These are phyloP conservation scores for Aspergillus cejpii DNA, from an alignment of 2,329 filamentous ascomycete species.

Conservation along the genomic window DNA sequence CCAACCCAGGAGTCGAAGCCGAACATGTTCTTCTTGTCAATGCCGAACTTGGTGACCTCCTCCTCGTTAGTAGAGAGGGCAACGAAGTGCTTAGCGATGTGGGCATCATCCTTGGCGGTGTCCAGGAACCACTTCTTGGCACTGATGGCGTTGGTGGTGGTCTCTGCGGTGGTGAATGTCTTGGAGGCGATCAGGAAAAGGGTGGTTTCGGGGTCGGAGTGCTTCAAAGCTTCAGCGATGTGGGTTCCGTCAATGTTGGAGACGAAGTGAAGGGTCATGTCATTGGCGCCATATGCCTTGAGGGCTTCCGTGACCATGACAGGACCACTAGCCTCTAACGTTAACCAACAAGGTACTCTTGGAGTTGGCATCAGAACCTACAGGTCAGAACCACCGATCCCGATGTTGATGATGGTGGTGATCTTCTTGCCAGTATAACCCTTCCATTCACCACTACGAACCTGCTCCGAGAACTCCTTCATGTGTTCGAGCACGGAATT, in stretches of 20 bases:
- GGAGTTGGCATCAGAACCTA: slow-evolving; percentile 46
- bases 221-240: slow-evolving; percentile 82
- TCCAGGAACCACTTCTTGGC: slow-evolving; percentile 96
- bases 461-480: slow-evolving; percentile 95
- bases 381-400: slow-evolving; percentile 97
- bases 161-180: slow-evolving; percentile 99
- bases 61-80: slow-evolving; percentile 91
- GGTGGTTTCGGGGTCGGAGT: slow-evolving; percentile 93
- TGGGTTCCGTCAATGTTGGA: slow-evolving; percentile 99
- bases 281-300: slow-evolving; percentile 82
- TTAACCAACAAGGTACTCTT: background rate
- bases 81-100: slow-evolving; percentile 97
- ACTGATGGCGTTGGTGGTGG: slow-evolving; percentile 91
- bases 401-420: slow-evolving; percentile 92
- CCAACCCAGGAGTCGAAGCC: slow-evolving; percentile 98
- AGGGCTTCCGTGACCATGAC: slow-evolving; percentile 99
- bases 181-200: slow-evolving; percentile 98
- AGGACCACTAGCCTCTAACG: slow-evolving; percentile 59
- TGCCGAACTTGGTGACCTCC: slow-evolving; percentile 97
- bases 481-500: slow-evolving; percentile 91
- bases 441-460: slow-evolving; percentile 93
- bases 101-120: slow-evolving; percentile 62
- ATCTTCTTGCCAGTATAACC: slow-evolving; percentile 96
- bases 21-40: slow-evolving; percentile 99
- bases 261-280: slow-evolving; percentile 91